Percentiles rank a stretch among this genome's conserved stretches.
phyloP scores from a whole-genome alignment of 306 rosid species.

The Prunus mume region DNA sequence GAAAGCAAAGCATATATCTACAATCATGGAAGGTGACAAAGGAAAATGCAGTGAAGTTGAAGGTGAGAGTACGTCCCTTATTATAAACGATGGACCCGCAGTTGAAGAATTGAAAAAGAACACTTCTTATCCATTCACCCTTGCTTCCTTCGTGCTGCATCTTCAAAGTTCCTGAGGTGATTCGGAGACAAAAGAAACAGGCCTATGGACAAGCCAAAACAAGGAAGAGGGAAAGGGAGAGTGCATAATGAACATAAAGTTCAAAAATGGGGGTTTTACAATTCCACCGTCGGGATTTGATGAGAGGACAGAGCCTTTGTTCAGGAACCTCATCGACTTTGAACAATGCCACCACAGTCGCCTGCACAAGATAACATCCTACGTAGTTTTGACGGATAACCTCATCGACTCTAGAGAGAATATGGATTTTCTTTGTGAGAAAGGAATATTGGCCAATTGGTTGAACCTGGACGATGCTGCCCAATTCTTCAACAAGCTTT shows the following conservation, averaged over 20 bases:
- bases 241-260: constrained; percentile 4
- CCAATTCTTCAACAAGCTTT: constrained; percentile 7
- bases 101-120: neutral
- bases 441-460: neutral
- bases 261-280: neutral
- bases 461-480: constrained; percentile 10
- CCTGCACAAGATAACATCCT: constrained; percentile 14
- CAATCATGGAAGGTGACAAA: neutral
- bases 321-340: constrained; percentile 5
- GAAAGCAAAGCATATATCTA: too few relatives aligned
- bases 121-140: neutral
- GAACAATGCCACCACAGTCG: constrained; percentile 15
- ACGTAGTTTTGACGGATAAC: constrained; percentile 18
- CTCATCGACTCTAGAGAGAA: neutral
- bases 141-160: neutral
- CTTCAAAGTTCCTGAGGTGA: constrained; percentile 7
- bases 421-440: constrained; percentile 10
- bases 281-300: constrained; percentile 14
- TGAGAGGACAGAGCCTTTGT: constrained; percentile 3
- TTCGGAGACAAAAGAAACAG: neutral
- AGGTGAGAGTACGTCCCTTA: neutral
- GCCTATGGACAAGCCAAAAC: neutral
- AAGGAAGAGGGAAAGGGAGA: accelerated
- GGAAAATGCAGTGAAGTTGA: neutral
- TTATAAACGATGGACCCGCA: too few relatives aligned